phyloP scores from a whole-genome alignment of 768 basidiomycete genomes.

The Galerina sulciceps region DNA sequence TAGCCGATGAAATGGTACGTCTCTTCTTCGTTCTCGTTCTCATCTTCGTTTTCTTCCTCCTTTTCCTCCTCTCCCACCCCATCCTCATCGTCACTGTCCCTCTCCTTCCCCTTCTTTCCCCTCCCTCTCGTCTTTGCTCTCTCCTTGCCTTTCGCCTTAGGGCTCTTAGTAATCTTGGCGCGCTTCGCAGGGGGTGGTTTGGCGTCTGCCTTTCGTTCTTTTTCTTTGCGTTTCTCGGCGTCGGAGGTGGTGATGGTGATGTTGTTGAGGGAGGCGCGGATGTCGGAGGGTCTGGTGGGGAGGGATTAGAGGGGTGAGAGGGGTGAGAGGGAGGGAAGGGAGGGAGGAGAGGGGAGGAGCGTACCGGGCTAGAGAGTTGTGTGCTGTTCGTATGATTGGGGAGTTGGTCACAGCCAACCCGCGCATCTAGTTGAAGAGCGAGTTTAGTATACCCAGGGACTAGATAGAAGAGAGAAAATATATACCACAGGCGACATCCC shows the following conservation, averaged over 20 bases:
- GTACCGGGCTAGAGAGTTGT: constrained; percentile 66
- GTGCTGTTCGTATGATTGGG: constrained; percentile 54
- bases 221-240: constrained; percentile 38
- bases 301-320: neutral
- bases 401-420: constrained; percentile 65
- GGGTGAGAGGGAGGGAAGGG: neutral
- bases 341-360: constrained; percentile 13
- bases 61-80: constrained; percentile 32
- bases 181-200: constrained; percentile 42
- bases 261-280: constrained; percentile 54
- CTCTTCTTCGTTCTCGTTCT: constrained; percentile 43
- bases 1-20: constrained; percentile 70
- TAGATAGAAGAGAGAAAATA: constrained; percentile 11
- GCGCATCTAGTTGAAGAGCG: constrained; percentile 50
- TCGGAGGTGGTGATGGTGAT: constrained; percentile 50
- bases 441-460: neutral
- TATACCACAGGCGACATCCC: constrained; percentile 62
- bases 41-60: constrained; percentile 20
- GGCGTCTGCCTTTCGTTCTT: constrained; percentile 16
- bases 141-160: constrained; percentile 34
- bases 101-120: constrained; percentile 31
- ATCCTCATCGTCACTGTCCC: constrained; percentile 30
- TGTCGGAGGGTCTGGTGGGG: constrained; percentile 53
- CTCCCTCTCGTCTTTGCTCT: constrained; percentile 11
- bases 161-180: constrained; percentile 26